A percentile compares a stretch with the other conserved stretches of the same genome.
Evolutionary conservation across 352 stramenopile species (phyloP).

Genomic region (Aphanomyces invadans): DNA sequence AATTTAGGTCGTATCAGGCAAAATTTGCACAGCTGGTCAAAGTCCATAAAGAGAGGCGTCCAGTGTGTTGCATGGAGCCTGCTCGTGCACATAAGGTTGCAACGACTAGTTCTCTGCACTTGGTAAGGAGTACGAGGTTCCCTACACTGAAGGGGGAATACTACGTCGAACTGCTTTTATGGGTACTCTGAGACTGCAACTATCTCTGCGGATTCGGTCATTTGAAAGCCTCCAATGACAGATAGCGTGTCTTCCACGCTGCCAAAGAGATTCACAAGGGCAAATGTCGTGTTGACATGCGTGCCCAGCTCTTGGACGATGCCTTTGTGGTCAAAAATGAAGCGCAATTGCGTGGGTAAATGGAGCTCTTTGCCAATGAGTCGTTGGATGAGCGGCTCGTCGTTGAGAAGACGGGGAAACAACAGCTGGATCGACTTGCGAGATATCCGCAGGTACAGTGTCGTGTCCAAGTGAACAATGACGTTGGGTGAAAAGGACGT

Average conservation of each 20-base stretch:
- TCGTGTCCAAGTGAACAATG: background rate
- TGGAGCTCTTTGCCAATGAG: background rate
- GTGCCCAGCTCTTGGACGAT: background rate
- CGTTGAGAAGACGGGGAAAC: constrained; percentile 7
- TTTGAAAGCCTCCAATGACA: background rate
- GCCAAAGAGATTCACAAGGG: background rate
- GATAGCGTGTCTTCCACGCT: background rate
- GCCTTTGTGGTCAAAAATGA: background rate
- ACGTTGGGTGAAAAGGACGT: background rate
- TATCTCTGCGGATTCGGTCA: background rate
- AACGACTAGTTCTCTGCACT: too few relatives aligned
- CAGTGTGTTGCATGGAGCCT: too few relatives aligned
- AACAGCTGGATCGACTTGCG: background rate
- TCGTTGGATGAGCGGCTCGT: constrained; percentile 6
- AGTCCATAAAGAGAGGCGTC: too few relatives aligned
- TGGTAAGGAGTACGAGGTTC: too few relatives aligned
- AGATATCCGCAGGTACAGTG: constrained; percentile 1
- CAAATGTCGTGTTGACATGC: background rate
- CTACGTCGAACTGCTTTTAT: background rate
- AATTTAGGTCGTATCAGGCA: too few relatives aligned
- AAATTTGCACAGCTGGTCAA: too few relatives aligned
- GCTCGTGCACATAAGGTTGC: too few relatives aligned
- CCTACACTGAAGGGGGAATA: too few relatives aligned
- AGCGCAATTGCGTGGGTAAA: constrained; percentile 1
- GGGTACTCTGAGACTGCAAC: background rate